phyloP scores from a whole-genome alignment of 2,329 filamentous ascomycete genomes.

The Helminthosporium solani region DNA sequence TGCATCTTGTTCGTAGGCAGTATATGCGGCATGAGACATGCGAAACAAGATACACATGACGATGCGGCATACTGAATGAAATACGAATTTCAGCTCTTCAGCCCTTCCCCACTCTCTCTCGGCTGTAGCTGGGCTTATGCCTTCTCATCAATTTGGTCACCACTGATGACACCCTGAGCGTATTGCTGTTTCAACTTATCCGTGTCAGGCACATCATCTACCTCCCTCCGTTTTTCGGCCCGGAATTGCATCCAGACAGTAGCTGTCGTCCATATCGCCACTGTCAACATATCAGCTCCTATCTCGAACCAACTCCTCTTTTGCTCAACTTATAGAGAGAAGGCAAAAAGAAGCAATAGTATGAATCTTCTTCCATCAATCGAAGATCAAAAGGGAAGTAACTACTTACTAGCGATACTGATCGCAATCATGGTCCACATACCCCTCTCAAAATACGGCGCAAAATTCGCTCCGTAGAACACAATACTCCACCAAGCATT shows the following conservation, averaged over 20 bases:
- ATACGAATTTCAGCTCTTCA: neutral
- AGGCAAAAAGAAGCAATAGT: too few relatives aligned
- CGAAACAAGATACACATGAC: neutral
- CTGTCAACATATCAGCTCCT: constrained; percentile 8
- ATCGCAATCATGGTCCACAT: constrained; percentile 73
- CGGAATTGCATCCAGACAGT: constrained; percentile 51
- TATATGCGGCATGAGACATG: neutral
- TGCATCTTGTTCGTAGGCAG: neutral
- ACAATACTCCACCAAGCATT: constrained; percentile 74
- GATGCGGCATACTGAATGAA: neutral
- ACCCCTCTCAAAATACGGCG: constrained; percentile 66
- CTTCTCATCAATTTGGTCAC: neutral
- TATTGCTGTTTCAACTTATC: neutral
- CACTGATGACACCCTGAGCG: neutral
- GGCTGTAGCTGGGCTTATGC: neutral
- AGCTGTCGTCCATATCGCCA: constrained; percentile 60
- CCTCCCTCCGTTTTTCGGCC: constrained; percentile 39
- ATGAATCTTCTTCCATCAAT: too few relatives aligned
- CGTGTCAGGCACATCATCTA: constrained; percentile 2
- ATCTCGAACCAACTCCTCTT: neutral
- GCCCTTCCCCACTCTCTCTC: too few relatives aligned
- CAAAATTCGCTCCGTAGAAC: constrained; percentile 67
- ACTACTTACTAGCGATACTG: constrained; percentile 51
- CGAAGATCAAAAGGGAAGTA: neutral
- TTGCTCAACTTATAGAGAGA: too few relatives aligned